Evolutionary conservation across 352 stramenopile species (phyloP).

Genomic region (Blastocystis sp.): DNA sequence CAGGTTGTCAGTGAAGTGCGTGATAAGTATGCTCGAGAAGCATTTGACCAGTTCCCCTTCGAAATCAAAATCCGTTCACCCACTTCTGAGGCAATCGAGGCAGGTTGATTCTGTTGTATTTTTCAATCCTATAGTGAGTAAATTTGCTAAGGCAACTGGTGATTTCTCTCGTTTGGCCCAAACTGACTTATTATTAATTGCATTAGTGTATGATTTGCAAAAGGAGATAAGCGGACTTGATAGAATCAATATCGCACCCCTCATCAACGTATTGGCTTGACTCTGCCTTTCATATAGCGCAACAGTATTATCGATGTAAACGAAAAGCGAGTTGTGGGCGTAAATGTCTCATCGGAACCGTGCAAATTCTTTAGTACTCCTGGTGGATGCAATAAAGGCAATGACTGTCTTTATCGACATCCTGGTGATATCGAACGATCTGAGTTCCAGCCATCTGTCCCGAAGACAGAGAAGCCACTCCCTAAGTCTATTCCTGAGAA

Average conservation of each 20-base stretch:
- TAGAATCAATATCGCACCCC: slow-evolving; percentile 14
- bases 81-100: slow-evolving; percentile 25
- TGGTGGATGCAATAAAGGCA: background rate
- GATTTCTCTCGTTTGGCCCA: slow-evolving; percentile 52
- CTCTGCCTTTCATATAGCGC: background rate
- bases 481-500: background rate
- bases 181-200: slow-evolving; percentile 43
- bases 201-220: slow-evolving; percentile 48
- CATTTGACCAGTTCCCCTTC: slow-evolving; percentile 44
- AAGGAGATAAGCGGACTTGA: slow-evolving; percentile 51
- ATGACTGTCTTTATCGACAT: slow-evolving; percentile 23
- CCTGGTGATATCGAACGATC: background rate
- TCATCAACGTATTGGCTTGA: background rate
- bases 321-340: slow-evolving; percentile 35
- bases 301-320: slow-evolving; percentile 38
- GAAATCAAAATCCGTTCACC: slow-evolving; percentile 48
- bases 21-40: slow-evolving; percentile 19
- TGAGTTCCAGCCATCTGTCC: background rate
- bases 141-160: slow-evolving; percentile 40
- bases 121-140: background rate
- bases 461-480: background rate
- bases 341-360: slow-evolving; percentile 13
- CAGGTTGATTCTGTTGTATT: background rate
- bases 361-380: slow-evolving; percentile 36
- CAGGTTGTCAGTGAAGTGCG: slow-evolving; percentile 42